Conservation (phyloP, 1,139 yeast genomes). For the Pichia terricola region DNA sequence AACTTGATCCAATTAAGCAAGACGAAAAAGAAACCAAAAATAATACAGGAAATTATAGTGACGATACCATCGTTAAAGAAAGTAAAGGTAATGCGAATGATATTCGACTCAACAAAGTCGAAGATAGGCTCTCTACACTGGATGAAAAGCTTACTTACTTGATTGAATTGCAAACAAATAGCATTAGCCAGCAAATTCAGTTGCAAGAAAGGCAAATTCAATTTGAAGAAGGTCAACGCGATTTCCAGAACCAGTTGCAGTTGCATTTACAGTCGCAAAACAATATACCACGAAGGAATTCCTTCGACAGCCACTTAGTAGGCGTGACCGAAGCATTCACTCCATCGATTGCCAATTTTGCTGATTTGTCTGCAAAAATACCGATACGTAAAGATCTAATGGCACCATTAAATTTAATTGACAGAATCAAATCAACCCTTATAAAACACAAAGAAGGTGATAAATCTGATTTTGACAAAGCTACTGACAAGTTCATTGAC, state of each 20-base stretch:
- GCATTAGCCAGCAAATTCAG: not conserved
- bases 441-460: slow-evolving; percentile 1
- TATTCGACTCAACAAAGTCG: not conserved
- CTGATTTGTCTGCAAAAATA: slow-evolving; percentile 1
- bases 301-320: slow-evolving; percentile 2
- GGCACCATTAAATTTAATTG: slow-evolving; percentile 34
- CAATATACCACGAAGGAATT: not conserved
- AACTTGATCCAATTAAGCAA: too few relatives aligned
- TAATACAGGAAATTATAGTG: not conserved
- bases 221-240: too few relatives aligned
- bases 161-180: not conserved
- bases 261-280: not conserved
- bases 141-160: too few relatives aligned
- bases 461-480: slow-evolving; percentile 21
- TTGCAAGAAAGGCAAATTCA: not conserved
- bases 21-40: not conserved
- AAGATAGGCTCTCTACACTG: not conserved
- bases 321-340: slow-evolving; percentile 2
- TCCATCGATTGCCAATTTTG: slow-evolving; percentile 1
- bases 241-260: not conserved
- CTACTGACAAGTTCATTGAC: slow-evolving; percentile 30
- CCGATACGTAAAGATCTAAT: slow-evolving; percentile 10
- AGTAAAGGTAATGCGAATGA: not conserved
- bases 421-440: slow-evolving; percentile 31
- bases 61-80: too few relatives aligned